A percentile compares a stretch with the other conserved stretches of the same genome.
Conservation (phyloP, 1,284 basidiomycete genomes). For the Vanrija pseudolonga region DNA sequence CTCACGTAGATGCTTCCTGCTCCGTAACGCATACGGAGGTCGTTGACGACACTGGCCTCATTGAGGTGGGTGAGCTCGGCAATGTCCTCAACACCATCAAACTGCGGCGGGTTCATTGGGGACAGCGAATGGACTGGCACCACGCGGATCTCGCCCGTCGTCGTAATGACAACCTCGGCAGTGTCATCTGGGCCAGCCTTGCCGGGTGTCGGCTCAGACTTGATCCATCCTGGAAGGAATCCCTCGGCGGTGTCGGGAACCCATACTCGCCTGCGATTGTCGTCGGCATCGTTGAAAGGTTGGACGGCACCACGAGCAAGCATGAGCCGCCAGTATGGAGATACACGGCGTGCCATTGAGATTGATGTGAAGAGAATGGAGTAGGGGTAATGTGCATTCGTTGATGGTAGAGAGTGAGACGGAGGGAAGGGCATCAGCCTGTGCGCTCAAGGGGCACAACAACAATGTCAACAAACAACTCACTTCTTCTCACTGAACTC, state of each 20-base stretch:
- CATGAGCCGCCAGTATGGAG: neutral
- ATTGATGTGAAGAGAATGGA: too few species aligned
- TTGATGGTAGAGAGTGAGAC: neutral
- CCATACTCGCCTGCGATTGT: constrained; percentile 43
- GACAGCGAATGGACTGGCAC: constrained; percentile 74
- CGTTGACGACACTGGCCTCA: constrained; percentile 97
- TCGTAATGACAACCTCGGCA: constrained; percentile 43
- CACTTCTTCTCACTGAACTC: constrained; percentile 93
- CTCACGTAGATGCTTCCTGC: constrained; percentile 92
- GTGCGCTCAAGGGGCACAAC: neutral
- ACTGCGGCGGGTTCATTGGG: constrained; percentile 98
- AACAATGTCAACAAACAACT: constrained; percentile 11
- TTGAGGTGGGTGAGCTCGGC: constrained; percentile 97
- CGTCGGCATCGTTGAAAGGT: constrained; percentile 1
- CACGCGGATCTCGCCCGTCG: constrained; percentile 51
- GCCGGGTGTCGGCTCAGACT: constrained; percentile 31
- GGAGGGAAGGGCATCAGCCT: neutral
- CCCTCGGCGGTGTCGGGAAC: constrained; percentile 42
- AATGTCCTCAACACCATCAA: constrained; percentile 96
- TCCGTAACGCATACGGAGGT: constrained; percentile 85
- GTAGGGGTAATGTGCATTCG: neutral
- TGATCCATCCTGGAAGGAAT: constrained; percentile 49
- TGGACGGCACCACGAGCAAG: neutral
- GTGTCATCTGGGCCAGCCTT: constrained; percentile 26
- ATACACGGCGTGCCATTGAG: neutral